These are phyloP conservation scores for Lenwebbia sp. DNA, from an alignment of 345 rosid species.

Conservation along the genomic window DNA sequence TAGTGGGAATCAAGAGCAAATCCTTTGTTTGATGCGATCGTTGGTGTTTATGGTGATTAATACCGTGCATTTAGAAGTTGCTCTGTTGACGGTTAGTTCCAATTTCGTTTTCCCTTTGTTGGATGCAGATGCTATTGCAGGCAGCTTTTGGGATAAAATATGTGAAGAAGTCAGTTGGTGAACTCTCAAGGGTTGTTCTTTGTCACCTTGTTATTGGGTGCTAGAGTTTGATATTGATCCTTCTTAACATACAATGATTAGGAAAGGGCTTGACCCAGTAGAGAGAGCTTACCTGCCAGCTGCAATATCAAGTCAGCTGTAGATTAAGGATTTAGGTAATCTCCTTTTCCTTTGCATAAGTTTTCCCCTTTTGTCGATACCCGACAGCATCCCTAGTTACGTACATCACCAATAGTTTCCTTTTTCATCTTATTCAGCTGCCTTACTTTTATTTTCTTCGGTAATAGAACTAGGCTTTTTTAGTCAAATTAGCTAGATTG, in stretches of 20 bases:
- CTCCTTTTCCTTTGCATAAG: background rate
- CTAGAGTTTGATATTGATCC: background rate
- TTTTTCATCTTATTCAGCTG: background rate
- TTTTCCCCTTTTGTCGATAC: background rate
- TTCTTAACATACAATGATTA: background rate
- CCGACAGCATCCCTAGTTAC: background rate
- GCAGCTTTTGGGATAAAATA: slow-evolving; percentile 47
- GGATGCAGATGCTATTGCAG: slow-evolving; percentile 50
- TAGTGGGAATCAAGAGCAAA: background rate
- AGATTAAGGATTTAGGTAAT: slow-evolving; percentile 70
- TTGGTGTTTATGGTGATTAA: background rate
- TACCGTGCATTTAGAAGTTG: background rate
- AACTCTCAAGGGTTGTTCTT: background rate
- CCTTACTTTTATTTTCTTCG: background rate
- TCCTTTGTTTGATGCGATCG: background rate
- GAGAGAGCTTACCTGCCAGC: slow-evolving; percentile 64
- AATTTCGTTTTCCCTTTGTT: background rate
- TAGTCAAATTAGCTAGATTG: background rate
- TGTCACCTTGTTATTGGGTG: background rate
- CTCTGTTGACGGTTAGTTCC: background rate
- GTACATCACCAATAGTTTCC: background rate
- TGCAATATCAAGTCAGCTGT: slow-evolving; percentile 57
- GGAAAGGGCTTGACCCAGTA: slow-evolving; percentile 84
- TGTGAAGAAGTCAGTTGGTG: slow-evolving; percentile 45
- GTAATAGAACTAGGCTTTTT: background rate